Base-by-base conservation (phyloP, 169 alveolate genomes). In the Perkinsus marinus region DNA sequence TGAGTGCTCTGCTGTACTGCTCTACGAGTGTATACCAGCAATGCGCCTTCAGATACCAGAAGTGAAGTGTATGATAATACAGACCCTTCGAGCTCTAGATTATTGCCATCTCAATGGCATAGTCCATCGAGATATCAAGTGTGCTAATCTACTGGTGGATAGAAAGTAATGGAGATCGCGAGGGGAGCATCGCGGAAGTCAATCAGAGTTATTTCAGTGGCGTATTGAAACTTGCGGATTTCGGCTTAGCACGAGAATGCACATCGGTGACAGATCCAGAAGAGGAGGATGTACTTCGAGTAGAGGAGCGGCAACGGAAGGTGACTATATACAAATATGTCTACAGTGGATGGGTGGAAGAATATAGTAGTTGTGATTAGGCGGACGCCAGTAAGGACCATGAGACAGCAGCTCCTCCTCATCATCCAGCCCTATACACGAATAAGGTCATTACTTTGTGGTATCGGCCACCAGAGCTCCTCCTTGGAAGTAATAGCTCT, bases 381-480 rank as follows among this genome's bases (percentile, higher is more conserved):
- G 79, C 79, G 37, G 79, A 57, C 22, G 34, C 9, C 7, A 26
- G 30, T 13, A 7, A 57, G 79, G 7, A 5, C 34, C 34, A 13
- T 57, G 34, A 57, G 5, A 5, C 79, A 57, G 79, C 36, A 57
- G 79, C 26, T 47, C 43, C 47, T 39, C 93, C 92, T 0, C n/a
- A n/a, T n/a, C n/a, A n/a, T n/a, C 90, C 92, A 39, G 93, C 90
- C 68, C 69, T 90, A 22, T 95, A 95, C 47, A 97, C 99, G 0
- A 97, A 97, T 91, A 95, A 96, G 92, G 98, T 97, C 0, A 96
- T 97, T 30, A 97, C 99, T 13, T 94, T 97, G 37, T 97, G 98
- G 98, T 97, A 97, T 93, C 91, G 98, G 68, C 97, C 99, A 7
- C 98, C 99, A 34, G 99, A 97, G 91, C 95, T 97, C 10, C 94